Evolutionary conservation across 83 land plant species (phyloP).

Genomic region (Thuja plicata): DNA sequence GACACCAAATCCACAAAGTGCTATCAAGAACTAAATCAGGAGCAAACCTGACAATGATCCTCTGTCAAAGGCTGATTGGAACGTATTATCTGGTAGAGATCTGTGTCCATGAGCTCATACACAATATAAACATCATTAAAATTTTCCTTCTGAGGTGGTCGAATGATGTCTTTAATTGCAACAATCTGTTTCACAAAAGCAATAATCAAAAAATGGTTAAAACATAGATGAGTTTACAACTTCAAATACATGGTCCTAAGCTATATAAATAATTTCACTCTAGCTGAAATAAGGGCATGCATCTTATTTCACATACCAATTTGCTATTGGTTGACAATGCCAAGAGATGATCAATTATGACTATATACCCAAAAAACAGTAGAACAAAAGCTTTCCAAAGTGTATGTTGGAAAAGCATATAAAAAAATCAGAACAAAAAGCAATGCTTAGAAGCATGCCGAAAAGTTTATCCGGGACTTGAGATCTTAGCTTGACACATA

Average conservation of each 20-base stretch:
- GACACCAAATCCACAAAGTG: background rate
- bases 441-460: background rate
- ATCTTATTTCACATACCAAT: background rate
- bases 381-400: background rate
- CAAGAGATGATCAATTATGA: background rate
- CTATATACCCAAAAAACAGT: background rate
- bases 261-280: background rate
- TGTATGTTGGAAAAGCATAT: background rate
- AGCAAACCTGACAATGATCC: conserved; percentile 67
- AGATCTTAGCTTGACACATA: background rate
- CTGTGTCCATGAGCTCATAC: conserved; percentile 70
- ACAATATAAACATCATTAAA: conserved; percentile 74
- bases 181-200: conserved; percentile 33
- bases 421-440: background rate
- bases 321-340: background rate
- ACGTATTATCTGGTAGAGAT: conserved; percentile 66
- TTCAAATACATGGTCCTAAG: background rate
- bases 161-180: conserved; percentile 56
- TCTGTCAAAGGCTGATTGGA: conserved; percentile 62
- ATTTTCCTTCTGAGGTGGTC: conserved; percentile 44
- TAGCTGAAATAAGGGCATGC: background rate
- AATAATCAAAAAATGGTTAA: background rate
- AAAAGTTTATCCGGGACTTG: background rate
- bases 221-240: background rate
- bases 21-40: background rate